Evolutionary conservation across 2,329 filamentous ascomycete species (phyloP), one percentile per base, ranked within the genome.

Genomic region (Calonectria ilicicola): DNA sequence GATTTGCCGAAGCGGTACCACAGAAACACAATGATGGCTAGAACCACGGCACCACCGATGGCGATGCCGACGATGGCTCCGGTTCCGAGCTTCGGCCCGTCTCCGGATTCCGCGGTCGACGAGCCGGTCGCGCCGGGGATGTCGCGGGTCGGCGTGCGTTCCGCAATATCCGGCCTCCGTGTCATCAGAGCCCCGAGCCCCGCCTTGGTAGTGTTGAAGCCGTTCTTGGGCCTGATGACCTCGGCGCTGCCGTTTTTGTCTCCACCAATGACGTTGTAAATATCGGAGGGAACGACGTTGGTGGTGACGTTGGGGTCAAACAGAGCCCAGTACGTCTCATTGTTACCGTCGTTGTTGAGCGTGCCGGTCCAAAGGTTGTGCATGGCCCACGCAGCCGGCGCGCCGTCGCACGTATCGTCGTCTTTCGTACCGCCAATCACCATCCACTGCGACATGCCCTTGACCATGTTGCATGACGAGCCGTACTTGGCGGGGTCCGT

Each of bases 341-440:
- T 81, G 40, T 84, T 78, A 26, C 67, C 67, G 5, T 81, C 76
- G 51, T 86, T 87, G 44, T 87, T 85, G 69, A 86, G 83, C 23
- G 67, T 70, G 10, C 89, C 88, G 12, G 91, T 79, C 77, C 90
- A 87, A 72, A 90, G 82, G 75, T 90, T 90, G 79, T 91, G 89
- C 19, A 87, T 87, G 12, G 88, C 90, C 83, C 86, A 89, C 8
- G 2, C 84, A 83, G 5, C 82, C 32, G 6, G 82, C 15, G 26
- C 26, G 78, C 92, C 89, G 76, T 89, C 91, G 10, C 32, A 35
- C 9, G 82, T 76, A 42, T 85, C 79, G 10, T 74, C 82, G 3
- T 82, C 75, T 35, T 35, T 35, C 0, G 89, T 86, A 27, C 91
- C 91, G 29, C 91, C 90, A 56, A 91, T 88, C 69, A 92, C 84